Evolutionary conservation across 306 rosid species (phyloP).

Genomic region (Macrotyloma uniflorum): DNA sequence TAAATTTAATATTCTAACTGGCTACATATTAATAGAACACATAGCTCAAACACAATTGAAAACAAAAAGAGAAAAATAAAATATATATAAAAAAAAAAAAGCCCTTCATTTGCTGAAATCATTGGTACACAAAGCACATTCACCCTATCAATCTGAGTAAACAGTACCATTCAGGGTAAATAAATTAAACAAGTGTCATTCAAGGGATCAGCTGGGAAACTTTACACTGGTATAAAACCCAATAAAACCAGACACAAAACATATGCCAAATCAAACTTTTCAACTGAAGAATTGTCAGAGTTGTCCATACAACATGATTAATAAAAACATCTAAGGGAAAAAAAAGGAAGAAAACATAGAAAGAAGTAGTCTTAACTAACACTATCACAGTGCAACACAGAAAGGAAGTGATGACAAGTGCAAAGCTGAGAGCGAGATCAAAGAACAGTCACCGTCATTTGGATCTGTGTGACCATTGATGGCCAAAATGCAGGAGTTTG

Average conservation of each 20-base stretch:
- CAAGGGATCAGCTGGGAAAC: conserved; percentile 44
- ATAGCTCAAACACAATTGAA: conserved; percentile 30
- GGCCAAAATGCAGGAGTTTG: conserved; percentile 65
- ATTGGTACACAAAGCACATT: background rate
- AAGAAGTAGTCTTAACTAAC: conserved; percentile 27
- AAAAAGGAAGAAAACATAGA: conserved; percentile 24
- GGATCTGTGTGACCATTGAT: conserved; percentile 84
- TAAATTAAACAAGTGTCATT: conserved; percentile 5
- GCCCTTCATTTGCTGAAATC: background rate
- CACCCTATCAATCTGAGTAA: background rate
- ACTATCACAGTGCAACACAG: conserved; percentile 34
- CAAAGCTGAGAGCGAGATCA: conserved; percentile 25
- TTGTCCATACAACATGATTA: background rate
- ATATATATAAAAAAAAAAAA: background rate
- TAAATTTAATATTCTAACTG: background rate
- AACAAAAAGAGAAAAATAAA: background rate
- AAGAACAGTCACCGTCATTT: conserved; percentile 65
- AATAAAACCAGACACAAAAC: conserved; percentile 8
- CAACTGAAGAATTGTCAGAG: conserved; percentile 15
- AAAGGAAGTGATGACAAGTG: background rate
- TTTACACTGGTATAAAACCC: background rate
- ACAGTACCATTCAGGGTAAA: background rate
- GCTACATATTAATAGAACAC: conserved; percentile 4
- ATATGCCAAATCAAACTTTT: conserved; percentile 16
- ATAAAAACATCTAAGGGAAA: conserved; percentile 17